Percentiles rank a stretch among this genome's conserved stretches.
phyloP scores from a whole-genome alignment of 306 rosid genomes.

The Spatholobus suberectus region DNA sequence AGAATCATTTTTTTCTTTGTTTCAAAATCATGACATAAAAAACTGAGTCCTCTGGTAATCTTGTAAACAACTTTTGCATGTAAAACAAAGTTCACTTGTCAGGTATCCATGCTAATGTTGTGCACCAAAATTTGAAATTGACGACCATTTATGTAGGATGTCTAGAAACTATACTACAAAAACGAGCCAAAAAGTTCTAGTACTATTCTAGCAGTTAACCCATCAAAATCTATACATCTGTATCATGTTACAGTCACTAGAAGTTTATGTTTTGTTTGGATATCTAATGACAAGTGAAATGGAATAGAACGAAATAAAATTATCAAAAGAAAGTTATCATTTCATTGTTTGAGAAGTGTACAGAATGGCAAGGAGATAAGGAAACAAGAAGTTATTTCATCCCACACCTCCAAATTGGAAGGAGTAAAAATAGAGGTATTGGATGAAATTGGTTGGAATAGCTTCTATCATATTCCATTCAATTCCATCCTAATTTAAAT shows the following conservation, averaged over 20 bases:
- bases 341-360: neutral
- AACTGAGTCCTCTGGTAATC: neutral
- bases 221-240: neutral
- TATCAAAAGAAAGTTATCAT: neutral
- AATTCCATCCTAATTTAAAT: neutral
- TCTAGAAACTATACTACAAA: neutral
- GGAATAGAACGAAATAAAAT: neutral
- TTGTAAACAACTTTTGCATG: neutral
- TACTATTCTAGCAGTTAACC: neutral
- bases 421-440: neutral
- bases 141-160: neutral
- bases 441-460: neutral
- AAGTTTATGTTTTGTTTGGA: neutral
- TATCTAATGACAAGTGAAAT: neutral
- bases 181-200: neutral
- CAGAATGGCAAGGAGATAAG: neutral
- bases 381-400: neutral
- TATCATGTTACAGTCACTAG: neutral
- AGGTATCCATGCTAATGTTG: neutral
- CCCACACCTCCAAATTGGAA: neutral
- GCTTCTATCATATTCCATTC: neutral
- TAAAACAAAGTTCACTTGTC: slow-evolving; percentile 6
- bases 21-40: slow-evolving; percentile 10
- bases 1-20: neutral
- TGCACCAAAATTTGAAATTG: slow-evolving; percentile 2